Percentiles rank a stretch among this genome's conserved stretches.
Evolutionary conservation across 2,329 filamentous ascomycete genomes (phyloP).

Genomic region (Colletotrichum sp.): DNA sequence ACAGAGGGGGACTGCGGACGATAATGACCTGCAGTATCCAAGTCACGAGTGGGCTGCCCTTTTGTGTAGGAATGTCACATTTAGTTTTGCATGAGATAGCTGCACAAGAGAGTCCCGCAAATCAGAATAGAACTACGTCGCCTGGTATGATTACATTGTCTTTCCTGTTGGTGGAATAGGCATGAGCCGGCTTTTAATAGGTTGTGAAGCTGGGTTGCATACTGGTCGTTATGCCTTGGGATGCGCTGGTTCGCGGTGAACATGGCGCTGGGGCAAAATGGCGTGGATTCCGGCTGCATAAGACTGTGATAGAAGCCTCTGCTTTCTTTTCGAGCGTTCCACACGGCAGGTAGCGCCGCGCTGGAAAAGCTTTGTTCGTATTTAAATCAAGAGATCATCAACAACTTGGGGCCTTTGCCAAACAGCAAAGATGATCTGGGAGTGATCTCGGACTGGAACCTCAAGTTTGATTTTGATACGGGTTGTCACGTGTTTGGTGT

Average conservation of each 20-base stretch:
- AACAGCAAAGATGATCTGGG: neutral
- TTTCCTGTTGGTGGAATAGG: fast-evolving
- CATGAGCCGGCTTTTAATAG: neutral
- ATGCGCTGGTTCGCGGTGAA: neutral
- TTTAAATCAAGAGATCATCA: neutral
- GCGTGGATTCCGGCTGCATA: neutral
- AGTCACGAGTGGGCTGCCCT: too few relatives aligned
- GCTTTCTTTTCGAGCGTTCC: too few relatives aligned
- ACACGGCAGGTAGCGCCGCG: fast-evolving
- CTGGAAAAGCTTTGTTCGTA: too few relatives aligned
- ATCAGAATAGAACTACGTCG: fast-evolving
- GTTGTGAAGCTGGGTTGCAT: neutral
- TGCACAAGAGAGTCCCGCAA: too few relatives aligned
- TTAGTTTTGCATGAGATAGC: too few relatives aligned
- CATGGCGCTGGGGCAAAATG: neutral
- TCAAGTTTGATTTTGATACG: fast-evolving
- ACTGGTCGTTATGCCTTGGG: fast-evolving
- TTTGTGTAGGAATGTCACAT: too few relatives aligned
- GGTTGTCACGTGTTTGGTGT: fast-evolving
- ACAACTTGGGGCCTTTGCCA: neutral
- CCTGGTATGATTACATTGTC: neutral
- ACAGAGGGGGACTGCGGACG: too few relatives aligned
- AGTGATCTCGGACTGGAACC: too few relatives aligned
- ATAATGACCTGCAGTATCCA: fast-evolving
- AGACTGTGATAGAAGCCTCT: too few relatives aligned